Evolutionary conservation across 495 filamentous ascomycete species (phyloP), one percentile per base, ranked within the genome.

Genomic region (Daldinia caldariorum): DNA sequence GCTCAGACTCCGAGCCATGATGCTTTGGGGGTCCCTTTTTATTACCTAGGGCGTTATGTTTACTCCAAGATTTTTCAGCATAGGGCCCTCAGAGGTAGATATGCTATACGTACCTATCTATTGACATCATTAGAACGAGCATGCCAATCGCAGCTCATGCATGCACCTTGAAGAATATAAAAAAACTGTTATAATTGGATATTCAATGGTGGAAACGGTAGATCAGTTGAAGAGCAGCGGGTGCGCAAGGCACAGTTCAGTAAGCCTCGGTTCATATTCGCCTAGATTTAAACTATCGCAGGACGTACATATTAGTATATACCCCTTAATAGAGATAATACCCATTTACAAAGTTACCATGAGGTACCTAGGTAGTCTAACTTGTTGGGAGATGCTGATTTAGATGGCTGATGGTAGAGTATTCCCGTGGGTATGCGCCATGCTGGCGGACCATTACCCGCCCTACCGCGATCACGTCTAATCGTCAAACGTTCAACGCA

Each of bases 251-350:
- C 20, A 9, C 20, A 9, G 18, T 47, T 47, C 18, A 47, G 20
- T 22, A 47, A 47, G 10, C 43, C 16, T 18, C 18, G 10, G 43
- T 20, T 47, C 43, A 47, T 47, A 47, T 10, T 18, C 16, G 43
- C 12, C 18, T 16, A 47, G 43, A 47, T 47, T 47, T 47, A 22
- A 47, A 22, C 43, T 22, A 47, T 47, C 43, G 18, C 43, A 22
- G 43, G 43, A 16, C 43, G 10, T 47, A 47, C 43, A 47, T 47
- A 47, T 9, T 22, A 47, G 43, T 47, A 47, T 47, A 47, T 47
- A 47, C 43, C 43, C 43, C 43, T 47, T 47, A 47, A 47, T 47
- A 47, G 18, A 47, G 16, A 47, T 47, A 12, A 47, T 47, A 47
- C 43, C 43, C 20, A 8, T 10, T 22, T 3, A 9, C n/a, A n/a